Conservation (phyloP, 305 asterid species). For the Solanum hybrid region DNA sequence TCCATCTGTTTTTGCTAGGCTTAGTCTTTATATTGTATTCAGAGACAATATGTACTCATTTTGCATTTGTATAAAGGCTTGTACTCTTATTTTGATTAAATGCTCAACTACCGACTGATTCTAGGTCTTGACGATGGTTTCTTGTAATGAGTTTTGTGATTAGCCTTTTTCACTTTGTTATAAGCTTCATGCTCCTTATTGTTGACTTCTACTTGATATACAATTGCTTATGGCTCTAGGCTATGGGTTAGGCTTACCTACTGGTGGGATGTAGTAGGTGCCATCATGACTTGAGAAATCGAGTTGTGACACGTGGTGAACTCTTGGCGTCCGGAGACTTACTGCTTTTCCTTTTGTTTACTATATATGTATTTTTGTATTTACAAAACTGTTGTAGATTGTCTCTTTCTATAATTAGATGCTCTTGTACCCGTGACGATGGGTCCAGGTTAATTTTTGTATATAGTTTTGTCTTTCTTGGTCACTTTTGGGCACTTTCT, state of each 20-base stretch:
- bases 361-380: neutral
- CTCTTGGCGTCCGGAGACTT: neutral
- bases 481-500: neutral
- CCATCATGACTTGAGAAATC: neutral
- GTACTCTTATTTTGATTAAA: neutral
- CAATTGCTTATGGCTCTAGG: neutral
- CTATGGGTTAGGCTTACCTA: neutral
- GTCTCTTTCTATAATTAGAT: neutral
- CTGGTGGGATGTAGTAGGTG: neutral
- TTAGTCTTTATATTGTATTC: neutral
- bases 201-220: neutral
- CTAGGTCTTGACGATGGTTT: neutral
- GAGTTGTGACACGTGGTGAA: neutral
- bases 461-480: neutral
- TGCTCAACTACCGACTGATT: neutral
- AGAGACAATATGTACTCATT: neutral
- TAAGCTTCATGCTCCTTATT: neutral
- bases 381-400: neutral
- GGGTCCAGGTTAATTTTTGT: neutral
- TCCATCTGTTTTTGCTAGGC: neutral
- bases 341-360: neutral
- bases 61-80: neutral
- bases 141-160: neutral
- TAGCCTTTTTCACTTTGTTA: neutral
- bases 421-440: neutral